These are phyloP conservation scores for Pyrus pyrifolia DNA, from an alignment of 306 rosid species.

Conservation along the genomic window DNA sequence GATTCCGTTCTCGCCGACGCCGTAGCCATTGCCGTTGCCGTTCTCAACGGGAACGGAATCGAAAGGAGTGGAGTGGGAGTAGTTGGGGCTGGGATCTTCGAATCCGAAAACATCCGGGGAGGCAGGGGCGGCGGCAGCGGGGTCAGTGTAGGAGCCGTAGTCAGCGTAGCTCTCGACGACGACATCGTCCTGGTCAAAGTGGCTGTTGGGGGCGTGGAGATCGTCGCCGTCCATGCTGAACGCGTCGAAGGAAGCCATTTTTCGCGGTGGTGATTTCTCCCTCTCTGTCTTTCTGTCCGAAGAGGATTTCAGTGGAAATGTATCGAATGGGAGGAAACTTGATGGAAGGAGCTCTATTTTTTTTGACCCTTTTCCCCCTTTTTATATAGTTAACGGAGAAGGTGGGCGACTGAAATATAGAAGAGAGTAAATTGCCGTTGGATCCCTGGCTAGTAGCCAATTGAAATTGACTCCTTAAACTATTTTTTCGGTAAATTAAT, in stretches of 20 bases:
- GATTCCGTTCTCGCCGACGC: slow-evolving; percentile 24
- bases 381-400: slow-evolving; percentile 36
- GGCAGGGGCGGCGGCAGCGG: slow-evolving; percentile 18
- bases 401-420: slow-evolving; percentile 6
- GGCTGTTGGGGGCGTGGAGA: slow-evolving; percentile 39
- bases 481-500: too few species aligned
- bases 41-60: slow-evolving; percentile 55
- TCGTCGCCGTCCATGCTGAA: slow-evolving; percentile 70
- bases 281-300: slow-evolving; percentile 23
- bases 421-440: too few species aligned
- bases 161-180: slow-evolving; percentile 48
- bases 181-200: slow-evolving; percentile 34
- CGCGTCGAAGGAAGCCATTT: slow-evolving; percentile 77
- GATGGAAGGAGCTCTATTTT: not conserved
- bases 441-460: too few species aligned
- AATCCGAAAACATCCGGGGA: slow-evolving; percentile 79
- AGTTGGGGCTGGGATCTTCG: slow-evolving; percentile 57
- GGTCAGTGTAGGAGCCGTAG: slow-evolving; percentile 71
- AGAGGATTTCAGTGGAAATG: not conserved
- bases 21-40: slow-evolving; percentile 60
- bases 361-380: slow-evolving; percentile 6
- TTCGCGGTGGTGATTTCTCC: not conserved
- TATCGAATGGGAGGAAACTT: too few species aligned
- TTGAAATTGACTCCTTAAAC: too few species aligned
- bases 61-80: slow-evolving; percentile 73